These are phyloP conservation scores for Podochytrium sp. DNA, from an alignment of 192 early-diverging fungal genomes.

Conservation along the genomic window DNA sequence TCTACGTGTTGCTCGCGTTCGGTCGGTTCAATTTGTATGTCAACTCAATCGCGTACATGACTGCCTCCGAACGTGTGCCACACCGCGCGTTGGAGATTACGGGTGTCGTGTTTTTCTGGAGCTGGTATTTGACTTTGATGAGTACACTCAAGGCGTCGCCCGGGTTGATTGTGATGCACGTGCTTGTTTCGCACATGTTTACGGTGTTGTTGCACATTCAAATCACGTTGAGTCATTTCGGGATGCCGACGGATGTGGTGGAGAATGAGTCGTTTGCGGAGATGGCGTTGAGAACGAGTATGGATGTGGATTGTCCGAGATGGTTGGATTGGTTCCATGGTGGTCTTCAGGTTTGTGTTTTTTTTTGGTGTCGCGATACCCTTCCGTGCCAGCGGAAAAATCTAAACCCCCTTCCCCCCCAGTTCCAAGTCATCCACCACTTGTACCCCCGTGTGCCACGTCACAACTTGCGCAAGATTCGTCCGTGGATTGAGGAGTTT, in stretches of 20 bases:
- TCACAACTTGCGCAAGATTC: constrained; percentile 78
- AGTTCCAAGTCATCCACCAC: constrained; percentile 95
- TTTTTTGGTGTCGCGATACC: not conserved
- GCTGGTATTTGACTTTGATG: constrained; percentile 77
- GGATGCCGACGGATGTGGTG: constrained; percentile 71
- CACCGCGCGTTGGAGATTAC: constrained; percentile 76
- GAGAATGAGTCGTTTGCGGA: constrained; percentile 81
- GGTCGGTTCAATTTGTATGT: constrained; percentile 91
- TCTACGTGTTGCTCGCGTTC: constrained; percentile 84
- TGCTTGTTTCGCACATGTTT: constrained; percentile 78
- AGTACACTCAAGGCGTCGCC: constrained; percentile 68
- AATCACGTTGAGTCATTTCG: constrained; percentile 96
- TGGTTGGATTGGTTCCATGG: constrained; percentile 99
- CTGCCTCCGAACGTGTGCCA: constrained; percentile 64
- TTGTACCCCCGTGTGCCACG: constrained; percentile 92
- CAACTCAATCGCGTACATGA: constrained; percentile 71
- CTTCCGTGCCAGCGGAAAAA: too few relatives aligned
- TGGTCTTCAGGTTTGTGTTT: constrained; percentile 72
- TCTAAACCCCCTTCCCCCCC: too few relatives aligned
- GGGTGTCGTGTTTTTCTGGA: constrained; percentile 75
- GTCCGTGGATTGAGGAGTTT: constrained; percentile 76
- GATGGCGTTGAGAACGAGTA: constrained; percentile 87
- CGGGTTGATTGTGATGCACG: constrained; percentile 62
- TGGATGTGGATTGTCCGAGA: constrained; percentile 93
- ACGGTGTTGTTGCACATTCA: constrained; percentile 91